Conservation (phyloP, 805 yeast species). For the Ogataea kodamae region DNA sequence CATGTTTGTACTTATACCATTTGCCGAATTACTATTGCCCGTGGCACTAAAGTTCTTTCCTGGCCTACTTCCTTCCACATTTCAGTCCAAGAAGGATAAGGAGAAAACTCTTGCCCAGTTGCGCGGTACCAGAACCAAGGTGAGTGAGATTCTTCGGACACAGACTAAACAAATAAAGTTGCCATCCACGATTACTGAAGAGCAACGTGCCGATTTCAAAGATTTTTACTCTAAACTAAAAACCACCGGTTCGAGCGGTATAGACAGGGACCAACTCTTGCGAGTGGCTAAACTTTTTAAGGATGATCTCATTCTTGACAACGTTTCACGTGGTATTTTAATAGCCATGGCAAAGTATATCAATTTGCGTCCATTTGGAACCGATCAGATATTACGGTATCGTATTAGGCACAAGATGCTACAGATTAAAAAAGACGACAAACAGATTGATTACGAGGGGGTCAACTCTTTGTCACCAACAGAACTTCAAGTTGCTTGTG, state of each 20-base stretch:
- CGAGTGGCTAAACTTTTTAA: conserved; percentile 86
- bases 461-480: conserved; percentile 74
- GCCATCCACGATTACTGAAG: conserved; percentile 60
- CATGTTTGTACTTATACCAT: conserved; percentile 83
- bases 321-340: conserved; percentile 84
- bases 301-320: conserved; percentile 90
- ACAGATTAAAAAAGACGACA: conserved; percentile 86
- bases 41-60: conserved; percentile 88
- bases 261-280: conserved; percentile 61
- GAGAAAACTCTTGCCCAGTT: conserved; percentile 52
- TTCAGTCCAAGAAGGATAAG: conserved; percentile 58
- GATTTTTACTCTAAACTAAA: conserved; percentile 65
- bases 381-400: conserved; percentile 83
- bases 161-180: conserved; percentile 74
- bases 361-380: conserved; percentile 87
- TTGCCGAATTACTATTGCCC: conserved; percentile 91
- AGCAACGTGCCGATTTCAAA: conserved; percentile 71
- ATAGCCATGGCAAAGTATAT: conserved; percentile 91
- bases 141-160: conserved; percentile 56
- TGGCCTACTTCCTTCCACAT: conserved; percentile 88
- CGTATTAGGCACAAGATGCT: conserved; percentile 87
- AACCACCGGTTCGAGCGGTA: conserved; percentile 13
- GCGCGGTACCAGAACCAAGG: conserved; percentile 57
- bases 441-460: conserved; percentile 88
- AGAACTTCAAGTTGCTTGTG: conserved; percentile 87